Conservation (phyloP, 768 basidiomycete genomes). For the Agaricus blazei region DNA sequence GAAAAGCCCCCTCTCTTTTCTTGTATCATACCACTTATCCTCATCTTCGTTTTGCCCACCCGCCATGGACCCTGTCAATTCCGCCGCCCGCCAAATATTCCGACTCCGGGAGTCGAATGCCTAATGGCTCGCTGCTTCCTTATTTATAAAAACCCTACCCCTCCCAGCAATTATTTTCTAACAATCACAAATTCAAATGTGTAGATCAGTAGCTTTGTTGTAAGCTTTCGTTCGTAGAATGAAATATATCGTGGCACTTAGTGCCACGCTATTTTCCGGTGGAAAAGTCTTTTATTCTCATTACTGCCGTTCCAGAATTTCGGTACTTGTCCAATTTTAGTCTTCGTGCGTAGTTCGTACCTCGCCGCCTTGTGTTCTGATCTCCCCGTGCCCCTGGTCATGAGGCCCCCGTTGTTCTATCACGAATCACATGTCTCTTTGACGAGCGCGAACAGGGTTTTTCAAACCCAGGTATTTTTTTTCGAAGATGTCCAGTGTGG, state of each 20-base stretch:
- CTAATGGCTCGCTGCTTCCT: not conserved
- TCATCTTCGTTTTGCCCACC: not conserved
- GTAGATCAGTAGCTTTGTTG: conserved; percentile 6
- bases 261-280: conserved; percentile 2
- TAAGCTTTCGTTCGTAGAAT: conserved; percentile 6
- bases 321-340: too few relatives aligned
- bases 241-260: conserved; percentile 3
- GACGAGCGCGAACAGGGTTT: too few relatives aligned
- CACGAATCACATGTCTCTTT: too few relatives aligned
- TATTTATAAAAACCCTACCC: not conserved
- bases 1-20: not conserved
- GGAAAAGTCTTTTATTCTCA: not conserved
- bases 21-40: conserved; percentile 5
- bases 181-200: not conserved
- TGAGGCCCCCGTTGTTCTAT: too few relatives aligned
- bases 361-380: too few relatives aligned
- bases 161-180: not conserved
- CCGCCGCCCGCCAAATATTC: not conserved
- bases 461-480: too few relatives aligned
- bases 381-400: too few relatives aligned
- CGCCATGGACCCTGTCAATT: not conserved
- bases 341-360: too few relatives aligned
- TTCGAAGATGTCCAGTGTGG: too few relatives aligned
- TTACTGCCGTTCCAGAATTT: not conserved
- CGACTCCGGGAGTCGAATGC: conserved; percentile 2